Percentiles rank a stretch among this genome's conserved stretches.
Evolutionary conservation across 257 asterid genomes (phyloP).

Genomic region (Nicotiana paniculata): DNA sequence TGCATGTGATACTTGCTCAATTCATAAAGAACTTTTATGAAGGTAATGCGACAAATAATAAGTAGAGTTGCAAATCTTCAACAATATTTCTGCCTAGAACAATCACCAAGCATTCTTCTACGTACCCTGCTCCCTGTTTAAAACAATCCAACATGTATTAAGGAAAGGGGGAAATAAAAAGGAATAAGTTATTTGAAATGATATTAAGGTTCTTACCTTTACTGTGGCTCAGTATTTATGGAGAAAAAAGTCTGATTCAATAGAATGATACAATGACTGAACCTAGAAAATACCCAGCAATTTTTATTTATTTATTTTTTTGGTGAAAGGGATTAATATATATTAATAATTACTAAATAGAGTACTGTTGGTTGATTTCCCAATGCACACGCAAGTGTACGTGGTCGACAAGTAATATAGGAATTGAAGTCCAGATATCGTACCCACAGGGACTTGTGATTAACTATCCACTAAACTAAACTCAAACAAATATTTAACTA

Average conservation of each 20-base stretch:
- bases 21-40: not conserved
- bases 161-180: not conserved
- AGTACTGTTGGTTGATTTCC: too few species aligned
- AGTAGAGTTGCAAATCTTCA: not conserved
- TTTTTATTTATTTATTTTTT: too few species aligned
- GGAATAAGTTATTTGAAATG: not conserved
- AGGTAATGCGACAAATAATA: not conserved
- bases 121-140: constrained; percentile 38
- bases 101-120: constrained; percentile 16
- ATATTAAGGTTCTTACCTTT: constrained; percentile 22
- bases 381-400: too few species aligned
- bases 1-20: not conserved
- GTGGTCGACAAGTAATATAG: too few species aligned
- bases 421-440: too few species aligned
- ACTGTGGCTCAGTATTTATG: constrained; percentile 19
- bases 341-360: too few species aligned
- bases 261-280: not conserved
- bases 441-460: too few species aligned
- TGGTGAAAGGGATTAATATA: too few species aligned
- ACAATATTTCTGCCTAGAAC: too few species aligned
- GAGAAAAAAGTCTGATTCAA: not conserved
- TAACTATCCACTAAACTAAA: too few species aligned
- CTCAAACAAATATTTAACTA: too few species aligned
- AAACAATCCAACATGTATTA: not conserved
- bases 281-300: too few species aligned